Evolutionary conservation across 495 filamentous ascomycete species (phyloP), one percentile per base, ranked within the genome.

Genomic region (Hypoxylon cercidicola): DNA sequence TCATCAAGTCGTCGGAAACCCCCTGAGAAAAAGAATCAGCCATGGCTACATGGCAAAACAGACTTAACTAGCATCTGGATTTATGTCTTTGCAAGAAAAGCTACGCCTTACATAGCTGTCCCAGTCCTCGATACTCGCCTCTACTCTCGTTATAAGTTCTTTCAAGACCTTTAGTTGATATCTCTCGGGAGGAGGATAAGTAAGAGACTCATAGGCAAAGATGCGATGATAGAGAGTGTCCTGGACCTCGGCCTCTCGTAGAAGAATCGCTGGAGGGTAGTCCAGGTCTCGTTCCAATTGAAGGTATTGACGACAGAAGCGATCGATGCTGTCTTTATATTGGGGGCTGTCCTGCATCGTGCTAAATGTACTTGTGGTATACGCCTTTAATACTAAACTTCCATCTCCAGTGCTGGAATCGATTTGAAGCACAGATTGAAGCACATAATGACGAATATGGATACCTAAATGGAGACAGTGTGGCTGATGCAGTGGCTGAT

Each of bases 101-200:
- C 19, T 56, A 43, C 35, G 20, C 64, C 90, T 79, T 88, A 97
- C 93, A 89, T 96, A 88, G 77, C 89, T 81, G 52, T 95, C 91
- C 61, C 91, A 92, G 74, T 96, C 85, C 32, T 80, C 75, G 20
- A 95, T 88, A 19, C 85, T 79, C 9, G 79, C 74, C 74, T 96
- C 91, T 32, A 96, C 85, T 23, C 76, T 83, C 4, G 79, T 66
- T 1, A 90, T 72, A 40, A 96, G 77, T 55, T 82, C 75, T 74
- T 95, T 96, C 53, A 96, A 71, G 0, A 93, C 82, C 40, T 87
- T 83, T n/a, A 89, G 71, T 50, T 84, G 85, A 66, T 97, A 96
- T 13, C 85, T 75, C 19, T 76, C 75, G 37, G 91, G 89, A 45
- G 90, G 90, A 7, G 84, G 73, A 48, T 77, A 76, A 8, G 58